A percentile compares a stretch with the other conserved stretches of the same genome.
phyloP scores from a whole-genome alignment of 176 grass and related monocot genomes.

The Tuctoria greenei region DNA sequence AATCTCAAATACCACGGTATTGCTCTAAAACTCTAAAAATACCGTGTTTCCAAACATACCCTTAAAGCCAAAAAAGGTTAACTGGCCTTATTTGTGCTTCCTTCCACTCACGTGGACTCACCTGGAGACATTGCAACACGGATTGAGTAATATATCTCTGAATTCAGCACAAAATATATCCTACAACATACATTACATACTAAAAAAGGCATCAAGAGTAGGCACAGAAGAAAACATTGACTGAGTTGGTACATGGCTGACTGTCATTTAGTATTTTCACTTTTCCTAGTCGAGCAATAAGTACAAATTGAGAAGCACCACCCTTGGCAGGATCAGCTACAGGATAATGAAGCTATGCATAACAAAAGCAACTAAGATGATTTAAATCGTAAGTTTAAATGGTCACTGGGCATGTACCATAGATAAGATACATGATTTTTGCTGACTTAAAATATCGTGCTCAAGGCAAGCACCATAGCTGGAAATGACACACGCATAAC shows the following conservation, averaged over 20 bases:
- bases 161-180: not conserved
- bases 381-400: no score
- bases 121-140: conserved; percentile 40
- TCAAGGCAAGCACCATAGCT: no score
- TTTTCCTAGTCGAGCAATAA: conserved; percentile 81
- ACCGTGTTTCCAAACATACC: no score
- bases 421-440: no score
- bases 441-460: no score
- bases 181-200: not conserved
- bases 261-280: conserved; percentile 84
- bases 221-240: not conserved
- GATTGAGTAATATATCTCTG: conserved; percentile 17
- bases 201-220: conserved; percentile 17
- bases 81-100: conserved; percentile 98
- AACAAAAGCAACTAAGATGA: no score
- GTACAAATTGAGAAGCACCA: conserved; percentile 73
- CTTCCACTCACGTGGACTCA: conserved; percentile 74
- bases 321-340: conserved; percentile 76
- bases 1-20: no score
- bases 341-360: no score
- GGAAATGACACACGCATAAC: no score
- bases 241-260: conserved; percentile 37
- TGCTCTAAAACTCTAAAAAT: no score
- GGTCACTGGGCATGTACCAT: no score
- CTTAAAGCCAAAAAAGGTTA: no score